phyloP scores from a whole-genome alignment of 2,329 filamentous ascomycete species.

The Xylaria digitata region DNA sequence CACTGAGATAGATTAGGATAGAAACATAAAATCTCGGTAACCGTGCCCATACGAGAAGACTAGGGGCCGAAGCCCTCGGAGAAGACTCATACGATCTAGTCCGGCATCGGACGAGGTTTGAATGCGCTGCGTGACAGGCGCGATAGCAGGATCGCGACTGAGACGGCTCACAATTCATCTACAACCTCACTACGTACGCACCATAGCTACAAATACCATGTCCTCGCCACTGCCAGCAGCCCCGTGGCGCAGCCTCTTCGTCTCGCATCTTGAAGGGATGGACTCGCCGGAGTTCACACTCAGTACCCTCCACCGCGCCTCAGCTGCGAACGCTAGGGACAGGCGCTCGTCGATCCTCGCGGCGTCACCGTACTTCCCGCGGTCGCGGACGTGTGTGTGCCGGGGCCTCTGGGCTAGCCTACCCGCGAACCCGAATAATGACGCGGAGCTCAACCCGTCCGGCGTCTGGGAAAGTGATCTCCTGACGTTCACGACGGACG shows the following conservation, averaged over 20 bases:
- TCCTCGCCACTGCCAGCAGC: constrained; percentile 52
- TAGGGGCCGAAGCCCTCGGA: neutral
- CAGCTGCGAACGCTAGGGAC: constrained; percentile 13
- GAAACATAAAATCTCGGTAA: neutral
- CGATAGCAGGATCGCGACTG: constrained; percentile 30
- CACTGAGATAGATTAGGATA: neutral
- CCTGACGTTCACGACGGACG: constrained; percentile 86
- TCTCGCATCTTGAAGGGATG: constrained; percentile 63
- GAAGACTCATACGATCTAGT: neutral
- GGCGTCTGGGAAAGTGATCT: constrained; percentile 78
- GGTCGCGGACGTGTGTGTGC: constrained; percentile 83
- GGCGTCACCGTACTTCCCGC: constrained; percentile 57
- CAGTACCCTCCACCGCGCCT: constrained; percentile 59
- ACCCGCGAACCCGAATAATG: constrained; percentile 77
- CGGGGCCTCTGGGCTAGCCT: constrained; percentile 85
- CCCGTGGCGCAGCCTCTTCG: constrained; percentile 65
- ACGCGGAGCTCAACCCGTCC: constrained; percentile 75
- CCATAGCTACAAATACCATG: constrained; percentile 34
- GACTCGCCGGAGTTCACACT: constrained; percentile 62
- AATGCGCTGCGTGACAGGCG: constrained; percentile 17
- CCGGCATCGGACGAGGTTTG: constrained; percentile 1
- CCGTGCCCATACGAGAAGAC: neutral
- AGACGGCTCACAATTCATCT: constrained; percentile 40
- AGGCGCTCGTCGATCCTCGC: constrained; percentile 41
- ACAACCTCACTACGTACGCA: constrained; percentile 7